Evolutionary conservation across 1,284 basidiomycete genomes (phyloP), one percentile per base, ranked within the genome.

Genomic region (Rhodotorula sp.): DNA sequence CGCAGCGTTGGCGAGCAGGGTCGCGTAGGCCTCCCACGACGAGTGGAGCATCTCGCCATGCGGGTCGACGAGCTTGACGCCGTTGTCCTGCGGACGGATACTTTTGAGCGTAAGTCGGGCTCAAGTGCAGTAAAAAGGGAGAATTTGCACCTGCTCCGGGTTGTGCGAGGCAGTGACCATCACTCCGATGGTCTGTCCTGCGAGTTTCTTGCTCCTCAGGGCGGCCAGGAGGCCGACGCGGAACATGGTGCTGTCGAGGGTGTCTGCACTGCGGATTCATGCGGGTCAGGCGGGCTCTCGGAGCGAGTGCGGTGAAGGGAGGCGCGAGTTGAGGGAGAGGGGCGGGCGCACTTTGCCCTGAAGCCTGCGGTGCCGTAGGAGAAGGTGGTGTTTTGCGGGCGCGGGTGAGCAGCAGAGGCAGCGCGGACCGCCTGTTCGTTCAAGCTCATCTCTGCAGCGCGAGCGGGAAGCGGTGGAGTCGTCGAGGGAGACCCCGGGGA

Each of bases 141-240:
- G 48, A 25, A 9, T 21, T 81, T 86, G 77, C 79, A 95, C 94
- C 79, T 89, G 86, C 81, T 96, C 96, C 29, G 96, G 96, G 82
- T 99, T 99, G 83, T 99, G 97, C 36, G 94, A 97, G 8, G 97
- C 97, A 51, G 97, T 99, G 79, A 99, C 90, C 97, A 99, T 99
- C 34, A 99, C 91, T 44, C 97, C 97, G 79, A 99, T 91, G 48
- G 89, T 90, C 81, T 90, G 91, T 60, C 97, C 95, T 80, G 90
- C 89, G 50, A 95, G 85, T 76, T 88, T 90, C 84, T 92, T 96
- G 83, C 94, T 97, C 71, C 97, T 85, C 55, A 99, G 85, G 8
- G 88, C 91, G 57, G 96, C 96, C 34, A 99, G 85, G 53, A 99
- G 84, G 13, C 94, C 97, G 19, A 97, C 91, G 76, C 94, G 88